A percentile compares a stretch with the other conserved stretches of the same genome.
These are phyloP conservation scores for Ophiocordyceps camponoti-saundersi DNA, from an alignment of 2,329 filamentous ascomycete genomes.

Conservation along the genomic window DNA sequence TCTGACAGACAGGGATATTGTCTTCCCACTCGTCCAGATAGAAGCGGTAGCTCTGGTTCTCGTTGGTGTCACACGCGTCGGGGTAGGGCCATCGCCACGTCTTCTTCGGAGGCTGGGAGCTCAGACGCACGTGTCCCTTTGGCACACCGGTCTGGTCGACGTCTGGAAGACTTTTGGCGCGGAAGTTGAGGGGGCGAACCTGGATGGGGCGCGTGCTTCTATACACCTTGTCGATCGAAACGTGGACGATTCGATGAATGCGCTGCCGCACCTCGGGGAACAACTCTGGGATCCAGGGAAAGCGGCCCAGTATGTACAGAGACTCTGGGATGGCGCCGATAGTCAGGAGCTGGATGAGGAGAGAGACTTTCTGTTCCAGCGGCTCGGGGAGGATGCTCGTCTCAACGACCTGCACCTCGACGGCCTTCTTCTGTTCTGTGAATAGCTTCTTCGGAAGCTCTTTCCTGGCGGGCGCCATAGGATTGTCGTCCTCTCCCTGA, in stretches of 20 bases:
- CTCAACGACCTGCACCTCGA: slow-evolving; percentile 18
- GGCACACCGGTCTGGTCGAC: slow-evolving; percentile 48
- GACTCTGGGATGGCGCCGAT: slow-evolving; percentile 89
- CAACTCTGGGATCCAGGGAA: slow-evolving; percentile 79
- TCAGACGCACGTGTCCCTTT: slow-evolving; percentile 51
- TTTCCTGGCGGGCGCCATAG: slow-evolving; percentile 24
- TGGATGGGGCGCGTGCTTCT: slow-evolving; percentile 24
- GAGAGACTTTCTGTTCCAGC: slow-evolving; percentile 69
- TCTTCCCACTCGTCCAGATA: slow-evolving; percentile 98
- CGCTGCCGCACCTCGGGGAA: slow-evolving; percentile 66
- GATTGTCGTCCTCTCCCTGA: slow-evolving; percentile 51
- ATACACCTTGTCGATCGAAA: slow-evolving; percentile 63
- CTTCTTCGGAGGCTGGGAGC: slow-evolving; percentile 43
- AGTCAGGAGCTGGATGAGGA: slow-evolving; percentile 72
- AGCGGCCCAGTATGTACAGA: slow-evolving; percentile 78
- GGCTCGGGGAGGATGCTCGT: slow-evolving; percentile 49
- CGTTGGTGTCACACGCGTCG: slow-evolving; percentile 59
- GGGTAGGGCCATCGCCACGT: slow-evolving; percentile 70
- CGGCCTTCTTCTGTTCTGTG: slow-evolving; percentile 27
- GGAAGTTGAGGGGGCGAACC: slow-evolving; percentile 14
- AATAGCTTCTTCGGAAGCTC: slow-evolving; percentile 36
- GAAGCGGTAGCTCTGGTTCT: slow-evolving; percentile 70
- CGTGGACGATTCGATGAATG: slow-evolving; percentile 70
- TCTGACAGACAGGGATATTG: slow-evolving; percentile 81
- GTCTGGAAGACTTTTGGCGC: slow-evolving; percentile 27